Evolutionary conservation across 148 eudicot genomes (phyloP), one percentile per base, ranked within the genome.

Genomic region (Limonium bicolor): DNA sequence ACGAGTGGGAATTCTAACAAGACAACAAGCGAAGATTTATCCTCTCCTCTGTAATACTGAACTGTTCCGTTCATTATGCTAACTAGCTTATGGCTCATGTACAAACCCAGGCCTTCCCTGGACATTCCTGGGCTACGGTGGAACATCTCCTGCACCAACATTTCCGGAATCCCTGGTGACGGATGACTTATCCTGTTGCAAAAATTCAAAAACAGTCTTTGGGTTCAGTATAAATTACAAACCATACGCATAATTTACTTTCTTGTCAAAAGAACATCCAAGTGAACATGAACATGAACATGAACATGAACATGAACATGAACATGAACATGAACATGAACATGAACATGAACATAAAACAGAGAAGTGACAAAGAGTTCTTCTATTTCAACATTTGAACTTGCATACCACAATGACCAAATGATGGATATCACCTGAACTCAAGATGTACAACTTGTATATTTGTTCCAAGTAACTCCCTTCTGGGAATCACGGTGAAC

Each of bases 351-450:
- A n/a, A n/a, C n/a, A n/a, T n/a, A n/a, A n/a, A n/a, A n/a, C n/a
- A n/a, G n/a, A n/a, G n/a, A n/a, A n/a, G n/a, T n/a, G n/a, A n/a
- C n/a, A n/a, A n/a, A n/a, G n/a, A n/a, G n/a, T n/a, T n/a, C n/a
- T n/a, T n/a, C n/a, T n/a, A n/a, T n/a, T n/a, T n/a, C n/a, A n/a
- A n/a, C n/a, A n/a, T n/a, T n/a, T n/a, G n/a, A n/a, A n/a, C n/a
- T n/a, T n/a, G n/a, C n/a, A n/a, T n/a, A n/a, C n/a, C n/a, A n/a
- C n/a, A n/a, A n/a, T n/a, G n/a, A n/a, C n/a, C n/a, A n/a, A n/a
- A n/a, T n/a, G n/a, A n/a, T n/a, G n/a, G n/a, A n/a, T n/a, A n/a
- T 58, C 69, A 87, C 94, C 94, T 58, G 38, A 87, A 87, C 51
- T 87, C 94, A 22, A 79, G 67, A 71, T 73, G 94, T 50, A 74